phyloP scores from a whole-genome alignment of 2,329 filamentous ascomycete genomes.

The Capronia epimyces region DNA sequence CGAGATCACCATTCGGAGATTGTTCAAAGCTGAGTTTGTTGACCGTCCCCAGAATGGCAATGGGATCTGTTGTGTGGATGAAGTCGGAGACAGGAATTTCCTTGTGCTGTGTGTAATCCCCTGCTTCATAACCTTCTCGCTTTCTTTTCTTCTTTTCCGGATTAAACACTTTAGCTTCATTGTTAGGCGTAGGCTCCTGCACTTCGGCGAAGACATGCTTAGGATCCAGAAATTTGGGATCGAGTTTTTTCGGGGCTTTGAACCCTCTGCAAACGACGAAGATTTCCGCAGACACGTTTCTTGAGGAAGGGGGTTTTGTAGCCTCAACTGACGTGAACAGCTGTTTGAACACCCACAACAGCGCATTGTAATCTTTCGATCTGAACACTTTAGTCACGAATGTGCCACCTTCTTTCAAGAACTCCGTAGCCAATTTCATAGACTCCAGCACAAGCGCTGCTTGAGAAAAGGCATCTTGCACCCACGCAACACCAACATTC shows the following conservation, averaged over 20 bases:
- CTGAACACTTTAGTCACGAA: slow-evolving; percentile 98
- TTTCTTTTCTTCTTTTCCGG: slow-evolving; percentile 96
- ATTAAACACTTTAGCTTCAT: slow-evolving; percentile 97
- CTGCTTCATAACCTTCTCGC: slow-evolving; percentile 95
- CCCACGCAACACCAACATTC: slow-evolving; percentile 96
- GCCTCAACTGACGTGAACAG: slow-evolving; percentile 92
- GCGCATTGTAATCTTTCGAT: slow-evolving; percentile 91
- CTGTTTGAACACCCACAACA: slow-evolving; percentile 97
- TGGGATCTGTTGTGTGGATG: slow-evolving; percentile 87
- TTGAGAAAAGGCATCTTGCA: slow-evolving; percentile 96
- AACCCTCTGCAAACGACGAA: slow-evolving; percentile 95
- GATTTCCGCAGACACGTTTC: slow-evolving; percentile 96
- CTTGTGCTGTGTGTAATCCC: slow-evolving; percentile 88
- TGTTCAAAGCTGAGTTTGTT: slow-evolving; percentile 83
- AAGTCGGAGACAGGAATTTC: slow-evolving; percentile 85
- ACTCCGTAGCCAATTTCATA: slow-evolving; percentile 90
- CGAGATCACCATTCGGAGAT: slow-evolving; percentile 73
- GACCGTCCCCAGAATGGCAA: slow-evolving; percentile 78
- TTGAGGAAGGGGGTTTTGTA: slow-evolving; percentile 90
- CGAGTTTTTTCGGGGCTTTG: slow-evolving; percentile 89
- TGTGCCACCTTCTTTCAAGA: slow-evolving; percentile 78
- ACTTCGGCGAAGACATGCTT: slow-evolving; percentile 88
- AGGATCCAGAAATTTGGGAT: slow-evolving; percentile 87
- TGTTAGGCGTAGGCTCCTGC: slow-evolving; percentile 78
- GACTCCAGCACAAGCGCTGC: slow-evolving; percentile 86